These are phyloP conservation scores for Saccharomycopsis javanensis DNA, from an alignment of 805 yeast genomes.

Conservation along the genomic window DNA sequence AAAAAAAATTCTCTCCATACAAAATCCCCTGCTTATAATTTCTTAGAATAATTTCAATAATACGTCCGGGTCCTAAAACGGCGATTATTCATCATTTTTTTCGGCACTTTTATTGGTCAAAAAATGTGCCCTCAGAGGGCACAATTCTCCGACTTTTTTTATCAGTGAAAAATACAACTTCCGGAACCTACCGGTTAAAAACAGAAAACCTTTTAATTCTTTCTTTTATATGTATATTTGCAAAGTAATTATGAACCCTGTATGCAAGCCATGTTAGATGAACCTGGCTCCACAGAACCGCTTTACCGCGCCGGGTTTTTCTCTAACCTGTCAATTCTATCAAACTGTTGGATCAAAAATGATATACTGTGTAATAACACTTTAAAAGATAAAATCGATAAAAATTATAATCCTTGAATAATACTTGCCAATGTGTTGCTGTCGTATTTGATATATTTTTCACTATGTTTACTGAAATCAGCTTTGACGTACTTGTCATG, in stretches of 20 bases:
- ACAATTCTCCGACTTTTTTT: not conserved
- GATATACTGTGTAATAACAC: not conserved
- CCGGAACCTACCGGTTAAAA: no score
- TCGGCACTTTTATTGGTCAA: slow-evolving; percentile 4
- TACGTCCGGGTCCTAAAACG: slow-evolving; percentile 9
- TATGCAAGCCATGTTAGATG: no score
- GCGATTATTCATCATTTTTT: slow-evolving; percentile 9
- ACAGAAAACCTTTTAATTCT: no score
- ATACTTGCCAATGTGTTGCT: slow-evolving; percentile 22
- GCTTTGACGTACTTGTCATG: slow-evolving; percentile 63
- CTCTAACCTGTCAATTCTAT: no score
- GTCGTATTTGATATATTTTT: slow-evolving; percentile 40
- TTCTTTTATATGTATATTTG: no score
- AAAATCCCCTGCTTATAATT: not conserved
- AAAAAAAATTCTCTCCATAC: not conserved
- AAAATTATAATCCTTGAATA: slow-evolving; percentile 13
- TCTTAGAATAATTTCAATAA: no score
- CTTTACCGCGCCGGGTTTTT: no score
- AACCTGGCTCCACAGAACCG: no score
- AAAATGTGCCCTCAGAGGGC: not conserved
- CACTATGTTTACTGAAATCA: slow-evolving; percentile 62
- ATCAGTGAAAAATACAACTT: no score
- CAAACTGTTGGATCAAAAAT: not conserved
- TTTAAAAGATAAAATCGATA: not conserved
- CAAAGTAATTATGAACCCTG: no score